Evolutionary conservation across 768 basidiomycete genomes (phyloP).

Genomic region (Termitomyces eurrhizus): DNA sequence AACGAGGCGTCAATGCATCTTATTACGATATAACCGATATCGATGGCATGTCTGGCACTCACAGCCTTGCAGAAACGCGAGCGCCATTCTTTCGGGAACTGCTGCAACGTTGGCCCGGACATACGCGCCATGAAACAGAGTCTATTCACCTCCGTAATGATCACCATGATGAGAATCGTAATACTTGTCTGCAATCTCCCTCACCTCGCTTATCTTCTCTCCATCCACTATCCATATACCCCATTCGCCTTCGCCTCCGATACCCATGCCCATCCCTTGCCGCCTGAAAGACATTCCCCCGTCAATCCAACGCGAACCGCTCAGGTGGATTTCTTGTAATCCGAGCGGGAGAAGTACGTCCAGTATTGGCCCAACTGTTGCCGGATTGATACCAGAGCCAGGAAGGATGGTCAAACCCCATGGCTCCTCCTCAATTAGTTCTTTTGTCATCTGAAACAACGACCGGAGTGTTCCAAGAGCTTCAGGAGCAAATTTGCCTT

Average conservation of each 20-base stretch:
- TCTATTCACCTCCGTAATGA: constrained; percentile 1
- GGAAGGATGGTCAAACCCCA: constrained; percentile 56
- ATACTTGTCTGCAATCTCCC: constrained; percentile 39
- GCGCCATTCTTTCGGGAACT: neutral
- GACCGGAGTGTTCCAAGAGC: constrained; percentile 38
- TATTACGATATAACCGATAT: neutral
- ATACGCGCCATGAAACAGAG: neutral
- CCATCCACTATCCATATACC: constrained; percentile 61
- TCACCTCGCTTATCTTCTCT: constrained; percentile 47
- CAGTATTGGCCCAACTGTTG: constrained; percentile 49
- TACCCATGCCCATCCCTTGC: constrained; percentile 68
- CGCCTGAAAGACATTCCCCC: constrained; percentile 48
- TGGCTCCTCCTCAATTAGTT: constrained; percentile 31
- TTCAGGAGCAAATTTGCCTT: constrained; percentile 36
- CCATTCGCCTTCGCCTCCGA: constrained; percentile 56
- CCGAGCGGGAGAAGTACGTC: constrained; percentile 50
- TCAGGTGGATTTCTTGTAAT: constrained; percentile 68
- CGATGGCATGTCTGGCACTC: neutral
- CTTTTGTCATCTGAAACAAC: constrained; percentile 33
- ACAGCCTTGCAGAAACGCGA: neutral
- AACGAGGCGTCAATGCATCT: neutral
- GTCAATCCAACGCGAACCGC: constrained; percentile 63
- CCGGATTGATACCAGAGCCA: constrained; percentile 69
- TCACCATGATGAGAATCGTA: constrained; percentile 21
- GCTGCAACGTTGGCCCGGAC: neutral